These are phyloP conservation scores for Hemileia vastatrix DNA, from an alignment of 1,284 basidiomycete genomes.

Conservation along the genomic window DNA sequence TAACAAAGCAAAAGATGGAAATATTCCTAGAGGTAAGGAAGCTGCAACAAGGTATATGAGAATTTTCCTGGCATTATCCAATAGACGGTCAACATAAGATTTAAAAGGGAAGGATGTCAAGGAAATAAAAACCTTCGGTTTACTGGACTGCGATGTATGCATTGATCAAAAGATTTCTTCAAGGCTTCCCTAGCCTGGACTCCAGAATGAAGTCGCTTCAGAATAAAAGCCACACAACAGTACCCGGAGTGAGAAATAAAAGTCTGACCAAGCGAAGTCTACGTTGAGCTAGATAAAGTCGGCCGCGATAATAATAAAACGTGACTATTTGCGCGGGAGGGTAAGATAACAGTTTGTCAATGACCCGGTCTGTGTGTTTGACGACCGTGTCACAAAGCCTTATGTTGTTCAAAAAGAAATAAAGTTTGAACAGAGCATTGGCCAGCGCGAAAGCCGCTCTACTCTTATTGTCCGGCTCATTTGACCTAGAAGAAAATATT, in stretches of 20 bases:
- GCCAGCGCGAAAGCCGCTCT: slow-evolving; percentile 37
- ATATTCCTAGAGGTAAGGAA: slow-evolving; percentile 44
- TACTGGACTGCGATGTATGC: slow-evolving; percentile 30
- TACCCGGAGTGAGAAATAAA: background rate
- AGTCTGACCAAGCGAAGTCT: slow-evolving; percentile 39
- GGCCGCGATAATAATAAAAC: slow-evolving; percentile 46
- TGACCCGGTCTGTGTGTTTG: slow-evolving; percentile 44
- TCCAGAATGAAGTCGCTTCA: slow-evolving; percentile 3
- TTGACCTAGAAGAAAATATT: slow-evolving; percentile 1
- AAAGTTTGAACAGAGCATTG: slow-evolving; percentile 37
- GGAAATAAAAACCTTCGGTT: slow-evolving; percentile 33
- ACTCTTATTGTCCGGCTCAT: slow-evolving; percentile 28
- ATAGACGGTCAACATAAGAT: slow-evolving; percentile 4
- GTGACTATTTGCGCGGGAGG: slow-evolving; percentile 43
- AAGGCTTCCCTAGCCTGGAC: slow-evolving; percentile 40
- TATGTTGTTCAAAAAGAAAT: slow-evolving; percentile 45
- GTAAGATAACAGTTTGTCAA: slow-evolving; percentile 40
- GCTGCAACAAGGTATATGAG: slow-evolving; percentile 44
- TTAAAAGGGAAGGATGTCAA: background rate
- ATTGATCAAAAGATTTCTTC: slow-evolving; percentile 44
- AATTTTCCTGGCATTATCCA: slow-evolving; percentile 35
- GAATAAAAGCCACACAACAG: background rate
- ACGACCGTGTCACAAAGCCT: slow-evolving; percentile 48
- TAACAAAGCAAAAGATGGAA: slow-evolving; percentile 39
- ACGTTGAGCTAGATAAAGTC: slow-evolving; percentile 46